A percentile compares a stretch with the other conserved stretches of the same genome.
These are phyloP conservation scores for Wickerhamomyces sydowiorum DNA, from an alignment of 805 yeast species.

Conservation along the genomic window DNA sequence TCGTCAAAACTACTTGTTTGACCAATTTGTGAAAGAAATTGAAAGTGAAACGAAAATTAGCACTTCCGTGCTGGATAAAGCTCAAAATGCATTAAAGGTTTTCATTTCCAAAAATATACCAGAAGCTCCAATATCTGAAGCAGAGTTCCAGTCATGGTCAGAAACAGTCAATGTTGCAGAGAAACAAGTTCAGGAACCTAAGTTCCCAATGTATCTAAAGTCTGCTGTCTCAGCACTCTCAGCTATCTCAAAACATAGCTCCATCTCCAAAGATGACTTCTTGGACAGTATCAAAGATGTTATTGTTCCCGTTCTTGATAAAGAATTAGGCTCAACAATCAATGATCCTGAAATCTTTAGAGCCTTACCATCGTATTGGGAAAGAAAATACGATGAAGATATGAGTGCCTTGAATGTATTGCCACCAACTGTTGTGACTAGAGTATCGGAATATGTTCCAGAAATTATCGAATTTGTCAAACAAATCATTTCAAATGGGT, in stretches of 20 bases:
- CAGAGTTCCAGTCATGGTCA: slow-evolving; percentile 48
- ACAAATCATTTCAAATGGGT: slow-evolving; percentile 71
- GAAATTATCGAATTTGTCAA: slow-evolving; percentile 81
- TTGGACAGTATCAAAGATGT: slow-evolving; percentile 63
- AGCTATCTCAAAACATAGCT: slow-evolving; percentile 31
- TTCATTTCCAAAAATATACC: slow-evolving; percentile 55
- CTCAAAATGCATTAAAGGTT: slow-evolving; percentile 36
- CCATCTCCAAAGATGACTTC: slow-evolving; percentile 29
- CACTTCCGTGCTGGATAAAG: slow-evolving; percentile 31
- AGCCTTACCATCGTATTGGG: slow-evolving; percentile 86
- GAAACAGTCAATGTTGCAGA: slow-evolving; percentile 40
- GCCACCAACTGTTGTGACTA: slow-evolving; percentile 80
- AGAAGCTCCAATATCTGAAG: slow-evolving; percentile 26
- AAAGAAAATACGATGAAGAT: slow-evolving; percentile 73
- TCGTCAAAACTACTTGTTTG: slow-evolving; percentile 79
- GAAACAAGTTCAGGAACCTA: slow-evolving; percentile 59
- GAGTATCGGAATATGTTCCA: slow-evolving; percentile 94
- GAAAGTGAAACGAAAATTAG: slow-evolving; percentile 19
- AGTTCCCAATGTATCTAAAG: slow-evolving; percentile 75
- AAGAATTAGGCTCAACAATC: slow-evolving; percentile 64
- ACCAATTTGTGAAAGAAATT: slow-evolving; percentile 39
- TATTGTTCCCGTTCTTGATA: slow-evolving; percentile 67
- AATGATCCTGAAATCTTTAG: slow-evolving; percentile 82
- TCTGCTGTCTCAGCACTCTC: slow-evolving; percentile 50
- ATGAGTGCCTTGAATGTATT: slow-evolving; percentile 82